Evolutionary conservation across 805 yeast genomes (phyloP).

Genomic region (Lachancea nothofagi): DNA sequence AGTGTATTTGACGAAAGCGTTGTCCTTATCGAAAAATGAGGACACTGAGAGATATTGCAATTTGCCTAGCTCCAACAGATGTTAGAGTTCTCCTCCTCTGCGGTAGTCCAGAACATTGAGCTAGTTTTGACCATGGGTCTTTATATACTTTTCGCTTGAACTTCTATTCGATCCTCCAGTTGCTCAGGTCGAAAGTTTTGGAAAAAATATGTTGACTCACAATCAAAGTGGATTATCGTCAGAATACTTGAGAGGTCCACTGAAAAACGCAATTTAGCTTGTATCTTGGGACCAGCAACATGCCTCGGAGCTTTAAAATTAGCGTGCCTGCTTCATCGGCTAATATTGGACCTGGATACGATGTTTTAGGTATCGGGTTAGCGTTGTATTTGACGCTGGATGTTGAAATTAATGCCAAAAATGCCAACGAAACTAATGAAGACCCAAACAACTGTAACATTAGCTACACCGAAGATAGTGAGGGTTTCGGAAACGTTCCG

Average conservation of each 20-base stretch:
- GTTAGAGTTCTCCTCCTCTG: too few species aligned
- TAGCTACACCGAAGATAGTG: slow-evolving; percentile 61
- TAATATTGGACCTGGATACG: slow-evolving; percentile 97
- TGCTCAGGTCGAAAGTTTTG: too few species aligned
- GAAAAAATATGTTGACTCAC: too few species aligned
- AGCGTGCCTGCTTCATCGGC: slow-evolving; percentile 96
- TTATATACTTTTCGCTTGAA: too few species aligned
- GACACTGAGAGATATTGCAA: too few species aligned
- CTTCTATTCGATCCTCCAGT: too few species aligned
- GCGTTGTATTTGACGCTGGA: slow-evolving; percentile 64
- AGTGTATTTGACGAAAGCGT: too few species aligned
- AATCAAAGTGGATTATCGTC: too few species aligned
- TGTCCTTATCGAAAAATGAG: too few species aligned
- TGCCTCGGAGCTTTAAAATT: slow-evolving; percentile 50
- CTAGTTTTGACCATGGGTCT: too few species aligned
- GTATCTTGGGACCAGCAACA: slow-evolving; percentile 13
- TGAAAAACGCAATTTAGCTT: not conserved
- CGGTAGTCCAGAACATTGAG: too few species aligned
- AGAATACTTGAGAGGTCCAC: not conserved
- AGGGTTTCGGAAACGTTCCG: slow-evolving; percentile 80
- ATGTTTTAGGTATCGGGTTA: slow-evolving; percentile 89
- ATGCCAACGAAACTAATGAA: slow-evolving; percentile 40
- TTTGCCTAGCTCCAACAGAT: too few species aligned
- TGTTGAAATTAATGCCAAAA: slow-evolving; percentile 55
- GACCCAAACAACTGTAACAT: slow-evolving; percentile 69